These are phyloP conservation scores for Rubia balearica DNA, from an alignment of 305 asterid genomes.

Conservation along the genomic window DNA sequence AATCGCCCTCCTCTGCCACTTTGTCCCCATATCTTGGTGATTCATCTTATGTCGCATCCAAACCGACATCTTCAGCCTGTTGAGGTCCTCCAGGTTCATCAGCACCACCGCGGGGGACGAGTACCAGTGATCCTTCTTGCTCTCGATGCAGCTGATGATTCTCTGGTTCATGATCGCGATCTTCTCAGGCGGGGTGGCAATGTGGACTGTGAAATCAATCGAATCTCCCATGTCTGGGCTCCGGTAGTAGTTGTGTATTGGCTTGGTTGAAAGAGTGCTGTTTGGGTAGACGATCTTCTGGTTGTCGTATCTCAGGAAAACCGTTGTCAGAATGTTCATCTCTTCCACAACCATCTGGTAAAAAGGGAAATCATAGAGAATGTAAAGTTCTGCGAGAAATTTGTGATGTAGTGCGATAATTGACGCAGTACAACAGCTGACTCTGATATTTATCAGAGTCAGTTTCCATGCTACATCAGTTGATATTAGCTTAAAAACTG, in stretches of 20 bases:
- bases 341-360: slow-evolving; percentile 49
- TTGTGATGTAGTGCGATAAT: too few relatives aligned
- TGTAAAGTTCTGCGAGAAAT: too few relatives aligned
- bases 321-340: slow-evolving; percentile 40
- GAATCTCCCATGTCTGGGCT: slow-evolving; percentile 52
- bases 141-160: slow-evolving; percentile 31
- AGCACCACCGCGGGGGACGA: slow-evolving; percentile 26
- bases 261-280: slow-evolving; percentile 29
- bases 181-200: slow-evolving; percentile 41
- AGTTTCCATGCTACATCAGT: too few relatives aligned
- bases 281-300: slow-evolving; percentile 39
- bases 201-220: slow-evolving; percentile 33
- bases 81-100: slow-evolving; percentile 34
- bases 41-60: slow-evolving; percentile 44
- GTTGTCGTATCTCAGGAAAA: slow-evolving; percentile 37
- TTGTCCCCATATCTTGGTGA: slow-evolving; percentile 38
- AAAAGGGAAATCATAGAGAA: background rate
- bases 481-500: too few relatives aligned
- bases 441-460: too few relatives aligned
- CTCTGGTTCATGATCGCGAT: slow-evolving; percentile 36
- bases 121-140: slow-evolving; percentile 44
- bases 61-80: slow-evolving; percentile 31
- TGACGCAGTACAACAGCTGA: too few relatives aligned
- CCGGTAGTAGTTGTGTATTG: slow-evolving; percentile 38
- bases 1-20: slow-evolving; percentile 34